These are phyloP conservation scores for Talaromyces islandicus DNA, from an alignment of 2,329 filamentous ascomycete species.

Conservation along the genomic window DNA sequence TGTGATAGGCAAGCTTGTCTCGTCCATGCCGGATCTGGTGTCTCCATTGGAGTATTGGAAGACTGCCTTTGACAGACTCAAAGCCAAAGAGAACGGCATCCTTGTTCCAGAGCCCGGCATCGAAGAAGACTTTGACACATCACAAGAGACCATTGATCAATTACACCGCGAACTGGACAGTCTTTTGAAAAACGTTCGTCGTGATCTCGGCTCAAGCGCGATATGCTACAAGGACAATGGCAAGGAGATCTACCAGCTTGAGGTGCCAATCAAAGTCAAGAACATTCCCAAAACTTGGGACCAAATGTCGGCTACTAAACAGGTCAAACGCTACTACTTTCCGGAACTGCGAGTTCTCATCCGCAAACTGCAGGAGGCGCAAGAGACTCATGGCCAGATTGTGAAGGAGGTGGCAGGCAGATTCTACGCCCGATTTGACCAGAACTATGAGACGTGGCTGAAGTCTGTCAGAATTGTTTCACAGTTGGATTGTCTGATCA, in stretches of 20 bases:
- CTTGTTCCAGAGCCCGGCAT: constrained; percentile 81
- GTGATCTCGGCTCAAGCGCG: constrained; percentile 65
- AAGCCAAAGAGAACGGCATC: constrained; percentile 71
- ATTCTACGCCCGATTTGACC: constrained; percentile 83
- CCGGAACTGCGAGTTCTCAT: constrained; percentile 75
- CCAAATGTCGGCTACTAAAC: constrained; percentile 90
- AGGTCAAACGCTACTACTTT: constrained; percentile 92
- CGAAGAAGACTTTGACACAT: constrained; percentile 86
- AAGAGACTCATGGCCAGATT: constrained; percentile 88
- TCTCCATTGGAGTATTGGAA: constrained; percentile 78
- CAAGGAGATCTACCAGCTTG: constrained; percentile 95
- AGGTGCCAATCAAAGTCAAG: constrained; percentile 79
- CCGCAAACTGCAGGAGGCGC: constrained; percentile 82
- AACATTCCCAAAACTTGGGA: constrained; percentile 79
- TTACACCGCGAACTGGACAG: constrained; percentile 68
- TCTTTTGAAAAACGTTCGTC: constrained; percentile 65
- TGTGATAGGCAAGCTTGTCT: constrained; percentile 75
- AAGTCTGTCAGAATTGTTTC: constrained; percentile 83
- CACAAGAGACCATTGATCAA: constrained; percentile 67
- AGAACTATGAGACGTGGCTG: constrained; percentile 79
- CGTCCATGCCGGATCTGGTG: constrained; percentile 77
- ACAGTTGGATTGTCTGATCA: constrained; percentile 91
- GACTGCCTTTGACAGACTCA: constrained; percentile 77
- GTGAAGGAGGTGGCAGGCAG: constrained; percentile 77
- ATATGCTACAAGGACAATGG: constrained; percentile 79